Evolutionary conservation across 2,329 filamentous ascomycete genomes (phyloP).

Genomic region (Ilyonectria robusta): DNA sequence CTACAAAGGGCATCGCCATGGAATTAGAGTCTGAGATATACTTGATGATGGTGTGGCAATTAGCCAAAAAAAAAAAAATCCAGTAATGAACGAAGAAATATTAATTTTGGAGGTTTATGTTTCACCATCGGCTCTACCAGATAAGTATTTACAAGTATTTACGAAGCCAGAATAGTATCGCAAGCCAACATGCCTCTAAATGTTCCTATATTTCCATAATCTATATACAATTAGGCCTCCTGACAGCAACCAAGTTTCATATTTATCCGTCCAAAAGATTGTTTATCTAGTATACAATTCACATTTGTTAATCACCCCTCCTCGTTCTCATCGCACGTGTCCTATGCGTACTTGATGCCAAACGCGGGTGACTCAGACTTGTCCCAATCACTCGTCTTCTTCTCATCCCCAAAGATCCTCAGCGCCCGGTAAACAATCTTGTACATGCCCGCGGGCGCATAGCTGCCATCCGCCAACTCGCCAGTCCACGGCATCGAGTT

Average conservation of each 20-base stretch:
- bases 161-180: too few species aligned
- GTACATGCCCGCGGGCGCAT: slow-evolving; percentile 65
- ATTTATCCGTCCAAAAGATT: background rate
- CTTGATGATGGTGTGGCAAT: background rate
- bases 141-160: too few species aligned
- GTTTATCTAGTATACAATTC: background rate
- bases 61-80: too few species aligned
- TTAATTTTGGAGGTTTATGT: background rate
- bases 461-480: slow-evolving; percentile 60
- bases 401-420: slow-evolving; percentile 65
- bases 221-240: background rate
- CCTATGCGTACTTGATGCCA: slow-evolving; percentile 58
- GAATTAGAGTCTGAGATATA: background rate
- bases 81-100: too few species aligned
- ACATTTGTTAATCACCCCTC: background rate
- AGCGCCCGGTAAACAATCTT: slow-evolving; percentile 64
- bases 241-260: too few species aligned
- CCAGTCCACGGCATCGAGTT: slow-evolving; percentile 60
- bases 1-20: background rate
- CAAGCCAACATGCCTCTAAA: too few species aligned
- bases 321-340: background rate
- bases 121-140: background rate
- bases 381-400: slow-evolving; percentile 63
- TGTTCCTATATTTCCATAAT: background rate
- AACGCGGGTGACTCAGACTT: slow-evolving; percentile 58